Conservation (phyloP, 2,329 filamentous ascomycete genomes). For the Aspergillus proliferans region DNA sequence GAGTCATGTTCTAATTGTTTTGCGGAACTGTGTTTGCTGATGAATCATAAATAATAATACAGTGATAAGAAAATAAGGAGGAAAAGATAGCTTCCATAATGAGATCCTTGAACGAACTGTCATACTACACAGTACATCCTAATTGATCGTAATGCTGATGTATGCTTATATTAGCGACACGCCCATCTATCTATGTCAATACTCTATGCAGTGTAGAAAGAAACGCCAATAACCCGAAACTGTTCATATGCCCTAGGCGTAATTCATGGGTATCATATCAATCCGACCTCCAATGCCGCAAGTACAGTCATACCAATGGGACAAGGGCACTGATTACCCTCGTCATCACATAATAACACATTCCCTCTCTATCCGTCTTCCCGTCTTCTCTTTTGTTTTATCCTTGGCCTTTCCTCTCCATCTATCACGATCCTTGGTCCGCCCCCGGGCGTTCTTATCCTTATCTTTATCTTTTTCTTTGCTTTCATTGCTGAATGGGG, state of each 20-base stretch:
- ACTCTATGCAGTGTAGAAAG: background rate
- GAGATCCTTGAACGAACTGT: too few relatives aligned
- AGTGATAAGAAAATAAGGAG: too few relatives aligned
- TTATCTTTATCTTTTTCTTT: constrained; percentile 17
- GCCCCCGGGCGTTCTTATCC: constrained; percentile 17
- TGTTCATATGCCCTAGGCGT: background rate
- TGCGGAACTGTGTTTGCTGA: too few relatives aligned
- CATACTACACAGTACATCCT: too few relatives aligned
- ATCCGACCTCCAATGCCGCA: background rate
- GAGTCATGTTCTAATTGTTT: too few relatives aligned
- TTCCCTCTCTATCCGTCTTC: constrained; percentile 36
- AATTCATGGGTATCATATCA: constrained; percentile 3
- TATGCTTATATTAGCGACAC: too few relatives aligned
- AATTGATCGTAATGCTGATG: too few relatives aligned
- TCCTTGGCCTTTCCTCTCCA: constrained; percentile 22
- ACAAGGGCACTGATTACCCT: background rate
- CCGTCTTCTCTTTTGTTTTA: constrained; percentile 31
- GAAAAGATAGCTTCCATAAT: too few relatives aligned
- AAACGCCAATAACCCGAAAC: background rate
- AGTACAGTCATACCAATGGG: background rate
- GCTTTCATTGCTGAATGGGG: constrained; percentile 2
- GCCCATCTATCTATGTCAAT: background rate
- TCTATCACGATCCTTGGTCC: constrained; percentile 14
- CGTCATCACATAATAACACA: constrained; percentile 35
- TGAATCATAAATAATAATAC: too few relatives aligned